Conservation (phyloP, 2,329 filamentous ascomycete genomes). For the Colletotrichum sp. region DNA sequence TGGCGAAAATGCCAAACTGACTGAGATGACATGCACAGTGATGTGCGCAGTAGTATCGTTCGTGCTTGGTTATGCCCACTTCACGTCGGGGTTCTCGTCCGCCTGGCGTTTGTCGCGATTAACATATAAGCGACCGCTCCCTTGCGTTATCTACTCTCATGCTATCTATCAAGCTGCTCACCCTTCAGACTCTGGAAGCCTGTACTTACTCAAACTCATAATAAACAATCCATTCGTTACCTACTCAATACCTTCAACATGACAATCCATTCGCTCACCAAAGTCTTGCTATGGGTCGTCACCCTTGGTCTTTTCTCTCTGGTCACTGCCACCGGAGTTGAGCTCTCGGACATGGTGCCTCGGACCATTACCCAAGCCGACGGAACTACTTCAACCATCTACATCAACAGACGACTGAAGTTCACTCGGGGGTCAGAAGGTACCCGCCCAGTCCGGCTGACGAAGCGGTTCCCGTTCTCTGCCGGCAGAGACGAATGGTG, state of each 20-base stretch:
- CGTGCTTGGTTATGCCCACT: background rate
- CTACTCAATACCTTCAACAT: background rate
- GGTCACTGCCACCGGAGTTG: background rate
- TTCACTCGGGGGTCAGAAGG: conserved; percentile 1
- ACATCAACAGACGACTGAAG: background rate
- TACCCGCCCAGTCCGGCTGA: background rate
- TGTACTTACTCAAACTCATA: background rate
- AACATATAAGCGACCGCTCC: background rate
- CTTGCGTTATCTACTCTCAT: background rate
- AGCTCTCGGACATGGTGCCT: background rate
- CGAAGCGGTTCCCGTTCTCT: conserved; percentile 4
- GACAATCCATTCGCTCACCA: background rate
- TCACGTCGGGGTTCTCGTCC: background rate
- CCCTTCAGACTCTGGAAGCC: background rate
- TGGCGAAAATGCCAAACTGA: background rate
- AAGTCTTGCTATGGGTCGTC: background rate
- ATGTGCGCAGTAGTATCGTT: background rate
- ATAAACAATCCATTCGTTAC: background rate
- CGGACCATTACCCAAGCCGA: background rate
- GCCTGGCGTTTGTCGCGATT: background rate
- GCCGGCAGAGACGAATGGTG: conserved; percentile 21
- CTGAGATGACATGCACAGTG: background rate
- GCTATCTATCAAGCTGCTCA: background rate
- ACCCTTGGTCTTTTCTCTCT: background rate
- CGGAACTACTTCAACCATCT: background rate